Evolutionary conservation across 495 filamentous ascomycete genomes (phyloP), one percentile per base, ranked within the genome.

Genomic region (Podospora fimiseda): DNA sequence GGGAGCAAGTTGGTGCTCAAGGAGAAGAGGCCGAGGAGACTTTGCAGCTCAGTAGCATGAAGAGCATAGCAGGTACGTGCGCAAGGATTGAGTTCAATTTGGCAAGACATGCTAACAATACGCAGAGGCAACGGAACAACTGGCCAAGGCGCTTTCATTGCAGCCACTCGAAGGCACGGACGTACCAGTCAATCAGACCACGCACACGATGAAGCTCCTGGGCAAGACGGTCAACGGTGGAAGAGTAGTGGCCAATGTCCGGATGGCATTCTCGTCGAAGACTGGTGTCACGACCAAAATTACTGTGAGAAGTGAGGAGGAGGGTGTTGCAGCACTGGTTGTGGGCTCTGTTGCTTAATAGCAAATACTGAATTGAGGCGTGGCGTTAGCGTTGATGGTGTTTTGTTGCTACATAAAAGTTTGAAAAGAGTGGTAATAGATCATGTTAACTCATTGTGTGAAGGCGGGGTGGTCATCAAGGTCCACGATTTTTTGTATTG

Each of bases 91-190:
- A n/a, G n/a, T n/a, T n/a, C n/a, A n/a, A n/a, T n/a, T 23, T 13
- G 11, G 7, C 19, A 44, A 8, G 19, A 19, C 7, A 45, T 52
- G 56, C 74, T 79, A 68, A 83, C 62, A 51, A 45, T 24, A n/a
- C 54, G 52, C 61, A 96, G 93, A 97, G 74, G 93, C 93, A 40
- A 94, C 90, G 16, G 93, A 96, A 72, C 85, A 90, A 74, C 81
- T 98, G 40, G 78, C 85, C 56, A 87, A 89, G 60, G 75, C 86
- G 6, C 83, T 98, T 22, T 95, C 90, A 21, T 75, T 98, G 53
- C 94, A 97, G 69, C 89, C 93, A 18, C 78, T 98, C 16, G 93
- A 97, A 65, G 93, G 93, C 50, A 94, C 85, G 14, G 92, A 97
- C 55, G 82, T 98, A 21, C 83, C 88, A 13, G 78, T 94, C 53